These are phyloP conservation scores for Trichoderma sp. DNA, from an alignment of 2,329 filamentous ascomycete genomes.

Conservation along the genomic window DNA sequence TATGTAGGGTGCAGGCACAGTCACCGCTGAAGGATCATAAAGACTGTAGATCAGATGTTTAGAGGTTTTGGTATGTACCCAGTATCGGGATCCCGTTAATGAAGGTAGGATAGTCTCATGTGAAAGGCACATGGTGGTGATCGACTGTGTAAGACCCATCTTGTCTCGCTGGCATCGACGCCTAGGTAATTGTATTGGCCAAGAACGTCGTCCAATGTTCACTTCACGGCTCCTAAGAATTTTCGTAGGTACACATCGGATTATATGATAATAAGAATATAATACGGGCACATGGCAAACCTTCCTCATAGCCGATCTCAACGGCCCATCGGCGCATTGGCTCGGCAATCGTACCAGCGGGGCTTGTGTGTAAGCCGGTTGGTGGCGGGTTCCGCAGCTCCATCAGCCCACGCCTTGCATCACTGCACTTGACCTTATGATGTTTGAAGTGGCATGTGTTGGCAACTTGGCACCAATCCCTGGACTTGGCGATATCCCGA, in stretches of 20 bases:
- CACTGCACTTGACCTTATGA: background rate
- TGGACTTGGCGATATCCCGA: background rate
- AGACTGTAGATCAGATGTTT: background rate
- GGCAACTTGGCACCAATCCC: constrained; percentile 13
- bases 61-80: background rate
- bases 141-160: background rate
- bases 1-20: background rate
- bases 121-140: background rate
- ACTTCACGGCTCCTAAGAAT: background rate
- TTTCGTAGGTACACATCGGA: background rate
- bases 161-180: background rate
- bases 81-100: background rate
- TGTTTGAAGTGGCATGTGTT: constrained; percentile 1
- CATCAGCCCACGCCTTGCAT: constrained; percentile 10
- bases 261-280: background rate
- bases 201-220: background rate
- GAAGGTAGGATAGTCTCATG: background rate
- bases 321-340: background rate
- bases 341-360: constrained; percentile 4
- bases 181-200: background rate
- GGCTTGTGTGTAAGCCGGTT: background rate
- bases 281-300: background rate
- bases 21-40: background rate
- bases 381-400: constrained; percentile 9
- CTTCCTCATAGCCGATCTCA: background rate